Evolutionary conservation across 164 flowering plant genomes (phyloP), one percentile per base, ranked within the genome.

Genomic region (Platanus orientalis): DNA sequence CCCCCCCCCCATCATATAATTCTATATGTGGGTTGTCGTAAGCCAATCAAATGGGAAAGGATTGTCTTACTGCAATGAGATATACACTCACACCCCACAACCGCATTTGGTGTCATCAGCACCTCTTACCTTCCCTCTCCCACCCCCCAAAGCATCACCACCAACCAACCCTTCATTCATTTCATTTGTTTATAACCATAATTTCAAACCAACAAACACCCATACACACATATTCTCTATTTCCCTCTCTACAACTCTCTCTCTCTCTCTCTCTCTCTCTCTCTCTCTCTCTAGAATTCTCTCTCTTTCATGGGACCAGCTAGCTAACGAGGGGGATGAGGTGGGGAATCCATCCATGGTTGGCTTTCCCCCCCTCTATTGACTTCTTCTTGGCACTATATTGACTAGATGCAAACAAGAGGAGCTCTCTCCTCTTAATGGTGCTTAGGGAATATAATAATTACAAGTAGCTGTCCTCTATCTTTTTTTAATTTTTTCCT

Each of bases 401-500:
- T 3, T 36, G 42, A 36, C 42, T 36, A n/a, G n/a, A 36, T 36
- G 42, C 42, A 36, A 36, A 36, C 9, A 36, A 36, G 42, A 36
- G 42, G 42, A 36, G 42, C 4, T 2, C n/a, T n/a, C n/a, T n/a
- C n/a, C n/a, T n/a, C 54, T 51, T 51, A 24, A 51, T 51, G 54
- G 54, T 51, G 54, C 54, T 16, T 24, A 24, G 28, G 24, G 54
- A 51, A 51, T 51, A 51, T 51, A 51, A 51, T 51, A 51, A 51
- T 51, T 51, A 25, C 54, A 51, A 51, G 29, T 25, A 24, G 16
- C 54, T 51, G 24, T 51, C 27, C 28, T n/a, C 20, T 23, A 24
- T 24, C 24, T 5, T 23, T 51, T 24, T 6, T n/a, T n/a, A n/a
- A n/a, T n/a, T n/a, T n/a, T 49, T 7, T 21, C 20, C 2, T 20